Base-by-base conservation (phyloP, 257 asterid species). In the Solanum ossicruentum region DNA sequence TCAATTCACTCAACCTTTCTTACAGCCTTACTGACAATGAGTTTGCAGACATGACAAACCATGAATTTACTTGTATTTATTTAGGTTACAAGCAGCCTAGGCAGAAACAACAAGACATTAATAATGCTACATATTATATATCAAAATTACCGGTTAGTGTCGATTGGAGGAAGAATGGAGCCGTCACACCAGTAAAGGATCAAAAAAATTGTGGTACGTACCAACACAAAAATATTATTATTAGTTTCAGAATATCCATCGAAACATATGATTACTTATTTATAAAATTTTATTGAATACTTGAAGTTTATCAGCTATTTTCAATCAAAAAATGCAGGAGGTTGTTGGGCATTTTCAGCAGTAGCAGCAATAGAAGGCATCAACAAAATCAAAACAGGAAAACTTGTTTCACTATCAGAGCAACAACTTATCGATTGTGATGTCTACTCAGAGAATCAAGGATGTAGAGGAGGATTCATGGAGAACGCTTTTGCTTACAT, bases 311-410 rank as follows among this genome's bases (percentile, higher is more conserved):
- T n/a, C n/a, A n/a, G 26, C 26, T 26, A 26, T 26, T 26, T 26
- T 2, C n/a, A 17, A 9, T 16, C 3, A 32, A 32, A 85, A 73
- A 77, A 63, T 84, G 81, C 83, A 95, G 97, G 96, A 85, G 86
- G 97, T 83, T 93, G 97, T 78, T 94, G 97, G 98, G 98, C 98
- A 17, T 93, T 95, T 80, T 87, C 97, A 5, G 91, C 96, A 54
- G 86, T 93, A 56, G 95, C 95, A 81, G 95, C 97, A 52, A 73
- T 91, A 13, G 97, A 94, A 88, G 95, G 97, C 84, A 87, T 95
- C 83, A 86, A 88, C 90, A 23, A 87, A 87, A 93, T 95, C 89
- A 92, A 87, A 81, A 93, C 93, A 17, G 93, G 93, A 18, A 80
- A 87, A 57, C 85, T 93, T 80, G 87, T 90, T n/a, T 87, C 98